A percentile compares a stretch with the other conserved stretches of the same genome.
Evolutionary conservation across 2,329 filamentous ascomycete genomes (phyloP).

Genomic region (Cladophialophora yegresii): DNA sequence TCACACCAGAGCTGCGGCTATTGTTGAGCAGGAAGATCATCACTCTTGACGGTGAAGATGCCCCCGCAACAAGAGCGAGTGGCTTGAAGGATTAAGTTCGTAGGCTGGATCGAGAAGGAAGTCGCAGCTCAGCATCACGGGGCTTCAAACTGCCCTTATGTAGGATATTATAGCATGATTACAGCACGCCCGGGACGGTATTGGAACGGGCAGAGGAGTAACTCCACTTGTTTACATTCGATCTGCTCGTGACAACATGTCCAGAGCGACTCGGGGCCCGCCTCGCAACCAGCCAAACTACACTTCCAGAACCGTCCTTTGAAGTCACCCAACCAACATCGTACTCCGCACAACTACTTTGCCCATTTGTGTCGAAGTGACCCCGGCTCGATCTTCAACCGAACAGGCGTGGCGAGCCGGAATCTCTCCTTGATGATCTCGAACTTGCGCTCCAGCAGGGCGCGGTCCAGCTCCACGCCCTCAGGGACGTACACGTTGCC

Average conservation of each 20-base stretch:
- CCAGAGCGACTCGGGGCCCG: background rate
- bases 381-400: background rate
- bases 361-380: background rate
- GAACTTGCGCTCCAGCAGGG: slow-evolving; percentile 37
- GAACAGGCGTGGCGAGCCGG: background rate
- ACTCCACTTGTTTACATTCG: background rate
- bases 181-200: background rate
- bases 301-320: background rate
- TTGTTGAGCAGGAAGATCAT: slow-evolving; percentile 64
- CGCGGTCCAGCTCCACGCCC: slow-evolving; percentile 34
- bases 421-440: slow-evolving; percentile 35
- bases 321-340: background rate
- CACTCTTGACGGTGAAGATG: slow-evolving; percentile 46
- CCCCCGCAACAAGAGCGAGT: slow-evolving; percentile 27
- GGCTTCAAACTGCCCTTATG: background rate
- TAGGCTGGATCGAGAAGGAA: background rate
- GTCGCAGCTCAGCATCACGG: background rate
- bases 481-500: slow-evolving; percentile 37
- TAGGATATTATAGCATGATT: background rate
- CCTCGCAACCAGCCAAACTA: background rate
- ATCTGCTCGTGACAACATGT: background rate
- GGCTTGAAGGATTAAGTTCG: slow-evolving; percentile 32
- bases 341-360: background rate
- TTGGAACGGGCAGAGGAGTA: background rate
- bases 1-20: slow-evolving; percentile 64